Evolutionary conservation across 116 monocot species (phyloP).

Genomic region (Phalaenopsis hybrid): DNA sequence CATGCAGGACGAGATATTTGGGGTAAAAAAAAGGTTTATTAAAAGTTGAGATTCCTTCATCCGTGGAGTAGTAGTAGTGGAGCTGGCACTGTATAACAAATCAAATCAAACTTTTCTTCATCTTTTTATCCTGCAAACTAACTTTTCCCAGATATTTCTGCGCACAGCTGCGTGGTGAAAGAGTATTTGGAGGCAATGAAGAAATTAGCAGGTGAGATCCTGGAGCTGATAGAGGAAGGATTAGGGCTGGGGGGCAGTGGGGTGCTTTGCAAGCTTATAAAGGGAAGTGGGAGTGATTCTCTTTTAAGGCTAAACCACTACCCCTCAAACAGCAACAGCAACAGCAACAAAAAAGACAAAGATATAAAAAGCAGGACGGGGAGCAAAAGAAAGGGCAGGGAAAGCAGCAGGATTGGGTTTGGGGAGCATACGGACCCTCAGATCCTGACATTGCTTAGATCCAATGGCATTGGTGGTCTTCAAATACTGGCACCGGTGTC

Average conservation of each 20-base stretch:
- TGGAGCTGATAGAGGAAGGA: constrained; percentile 66
- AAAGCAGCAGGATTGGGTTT: constrained; percentile 44
- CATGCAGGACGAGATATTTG: constrained; percentile 11
- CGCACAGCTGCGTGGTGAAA: constrained; percentile 49
- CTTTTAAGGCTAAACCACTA: constrained; percentile 81
- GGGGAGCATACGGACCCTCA: constrained; percentile 96
- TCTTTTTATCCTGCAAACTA: neutral
- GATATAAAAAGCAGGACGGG: neutral
- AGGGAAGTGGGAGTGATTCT: constrained; percentile 61
- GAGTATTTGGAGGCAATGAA: constrained; percentile 60
- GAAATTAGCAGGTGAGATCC: constrained; percentile 47
- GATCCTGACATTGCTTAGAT: constrained; percentile 61
- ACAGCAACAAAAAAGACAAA: neutral
- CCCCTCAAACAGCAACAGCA: constrained; percentile 22
- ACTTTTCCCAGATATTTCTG: neutral
- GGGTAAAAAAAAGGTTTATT: constrained; percentile 19
- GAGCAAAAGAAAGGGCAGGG: neutral
- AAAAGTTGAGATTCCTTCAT: neutral
- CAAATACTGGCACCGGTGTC: constrained; percentile 37
- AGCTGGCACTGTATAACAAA: constrained; percentile 13
- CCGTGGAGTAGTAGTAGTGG: neutral
- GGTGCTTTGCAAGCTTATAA: constrained; percentile 36
- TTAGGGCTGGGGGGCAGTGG: constrained; percentile 40
- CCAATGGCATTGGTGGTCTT: constrained; percentile 62
- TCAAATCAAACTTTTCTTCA: constrained; percentile 20